Conservation (phyloP, 2,329 filamentous ascomycete genomes). For the Penicillium sp. region DNA sequence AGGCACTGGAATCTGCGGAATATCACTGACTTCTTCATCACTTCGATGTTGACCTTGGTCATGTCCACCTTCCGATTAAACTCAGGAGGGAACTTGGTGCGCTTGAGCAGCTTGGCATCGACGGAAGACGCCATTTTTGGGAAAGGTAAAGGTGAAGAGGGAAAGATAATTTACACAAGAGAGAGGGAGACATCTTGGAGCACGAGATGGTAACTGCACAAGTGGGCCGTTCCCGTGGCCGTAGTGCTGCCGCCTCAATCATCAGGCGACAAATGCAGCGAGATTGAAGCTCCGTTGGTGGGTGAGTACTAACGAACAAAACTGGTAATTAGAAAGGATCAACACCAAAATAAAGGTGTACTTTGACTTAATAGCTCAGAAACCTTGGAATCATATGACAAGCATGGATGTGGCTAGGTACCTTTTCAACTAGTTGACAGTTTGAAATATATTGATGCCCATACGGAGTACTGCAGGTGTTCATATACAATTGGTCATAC, state of each 20-base stretch:
- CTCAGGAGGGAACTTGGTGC: conserved; percentile 90
- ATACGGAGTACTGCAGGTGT: too few relatives aligned
- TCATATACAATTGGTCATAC: too few relatives aligned
- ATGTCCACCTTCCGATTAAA: conserved; percentile 97
- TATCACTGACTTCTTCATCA: conserved; percentile 85
- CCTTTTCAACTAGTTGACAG: too few relatives aligned
- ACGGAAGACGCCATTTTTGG: conserved; percentile 74
- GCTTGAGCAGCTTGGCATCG: conserved; percentile 84
- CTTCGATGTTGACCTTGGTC: conserved; percentile 92
- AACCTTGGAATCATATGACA: too few relatives aligned
- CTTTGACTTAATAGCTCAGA: too few relatives aligned
- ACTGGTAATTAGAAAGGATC: too few relatives aligned
- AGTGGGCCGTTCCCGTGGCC: not conserved
- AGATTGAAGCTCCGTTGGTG: not conserved
- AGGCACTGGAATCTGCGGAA: conserved; percentile 10
- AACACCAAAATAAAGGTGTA: too few relatives aligned
- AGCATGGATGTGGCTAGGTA: too few relatives aligned
- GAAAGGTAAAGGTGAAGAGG: not conserved
- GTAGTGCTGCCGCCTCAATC: not conserved
- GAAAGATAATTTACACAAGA: not conserved
- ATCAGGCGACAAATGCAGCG: not conserved
- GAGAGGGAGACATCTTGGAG: not conserved
- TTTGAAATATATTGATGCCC: too few relatives aligned
- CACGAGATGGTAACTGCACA: not conserved
- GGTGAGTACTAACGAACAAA: not conserved